A percentile compares a stretch with the other conserved stretches of the same genome.
Evolutionary conservation across 768 basidiomycete species (phyloP).

Genomic region (Kwoniella sp.): DNA sequence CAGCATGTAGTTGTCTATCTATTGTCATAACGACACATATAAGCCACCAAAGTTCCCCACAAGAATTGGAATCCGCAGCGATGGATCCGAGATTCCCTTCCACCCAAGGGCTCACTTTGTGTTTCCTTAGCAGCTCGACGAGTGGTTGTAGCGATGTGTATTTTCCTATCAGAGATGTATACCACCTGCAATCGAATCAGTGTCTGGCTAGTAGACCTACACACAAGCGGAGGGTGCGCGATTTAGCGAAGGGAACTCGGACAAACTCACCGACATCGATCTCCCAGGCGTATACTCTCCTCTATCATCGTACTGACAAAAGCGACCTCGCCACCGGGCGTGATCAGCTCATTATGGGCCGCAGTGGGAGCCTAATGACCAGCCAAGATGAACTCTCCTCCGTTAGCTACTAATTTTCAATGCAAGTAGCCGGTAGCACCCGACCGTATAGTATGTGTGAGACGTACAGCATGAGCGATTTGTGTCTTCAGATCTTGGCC

Average conservation of each 20-base stretch:
- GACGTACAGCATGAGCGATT: constrained; percentile 70
- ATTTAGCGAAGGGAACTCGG: not conserved
- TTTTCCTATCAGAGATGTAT: constrained; percentile 89
- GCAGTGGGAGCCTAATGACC: constrained; percentile 84
- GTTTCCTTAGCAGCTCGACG: constrained; percentile 61
- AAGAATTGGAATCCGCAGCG: no score
- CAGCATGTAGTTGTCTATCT: constrained; percentile 86
- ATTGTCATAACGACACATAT: not conserved
- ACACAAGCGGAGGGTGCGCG: no score
- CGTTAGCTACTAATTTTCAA: no score
- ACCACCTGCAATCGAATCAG: constrained; percentile 66
- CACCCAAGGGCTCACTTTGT: constrained; percentile 57
- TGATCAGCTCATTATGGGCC: constrained; percentile 83
- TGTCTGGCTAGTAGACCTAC: not conserved
- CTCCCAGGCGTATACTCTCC: constrained; percentile 66
- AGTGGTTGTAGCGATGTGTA: constrained; percentile 70
- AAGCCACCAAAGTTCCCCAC: no score
- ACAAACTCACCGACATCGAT: constrained; percentile 64
- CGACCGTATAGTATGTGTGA: not conserved
- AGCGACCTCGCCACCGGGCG: constrained; percentile 75
- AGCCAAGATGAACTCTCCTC: no score
- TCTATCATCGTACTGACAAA: constrained; percentile 77
- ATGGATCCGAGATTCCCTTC: not conserved
- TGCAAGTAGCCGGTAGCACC: no score
- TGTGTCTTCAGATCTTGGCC: constrained; percentile 68